Percentiles rank a stretch among this genome's conserved stretches.
These are phyloP conservation scores for Cordyceps farinosa DNA, from an alignment of 2,329 filamentous ascomycete species.

Conservation along the genomic window DNA sequence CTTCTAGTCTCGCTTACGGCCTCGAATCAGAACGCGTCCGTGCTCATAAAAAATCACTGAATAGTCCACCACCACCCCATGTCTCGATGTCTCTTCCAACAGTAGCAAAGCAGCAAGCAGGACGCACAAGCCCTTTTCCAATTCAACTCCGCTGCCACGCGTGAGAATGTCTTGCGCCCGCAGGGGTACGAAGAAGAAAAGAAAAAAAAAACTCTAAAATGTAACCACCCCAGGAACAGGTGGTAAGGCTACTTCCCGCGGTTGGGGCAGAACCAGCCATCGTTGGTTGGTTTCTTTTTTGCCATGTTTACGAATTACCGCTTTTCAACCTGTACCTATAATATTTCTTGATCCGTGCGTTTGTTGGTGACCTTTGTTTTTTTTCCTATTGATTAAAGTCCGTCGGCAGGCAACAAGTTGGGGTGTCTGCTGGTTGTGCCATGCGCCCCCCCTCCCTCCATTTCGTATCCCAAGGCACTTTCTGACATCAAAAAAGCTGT, in stretches of 20 bases:
- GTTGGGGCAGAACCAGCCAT: no score
- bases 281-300: neutral
- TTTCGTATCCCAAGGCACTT: neutral
- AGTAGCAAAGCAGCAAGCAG: no score
- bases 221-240: neutral
- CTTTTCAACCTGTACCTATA: neutral
- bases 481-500: neutral
- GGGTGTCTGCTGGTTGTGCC: no score
- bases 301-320: neutral
- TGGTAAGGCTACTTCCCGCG: no score
- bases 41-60: neutral
- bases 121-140: no score
- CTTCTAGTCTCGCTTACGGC: no score
- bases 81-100: no score
- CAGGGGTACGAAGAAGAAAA: neutral
- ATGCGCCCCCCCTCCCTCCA: neutral
- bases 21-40: neutral
- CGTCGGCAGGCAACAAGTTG: neutral
- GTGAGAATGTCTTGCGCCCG: slow-evolving; percentile 9
- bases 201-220: neutral
- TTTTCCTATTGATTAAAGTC: neutral
- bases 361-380: neutral
- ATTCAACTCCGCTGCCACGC: neutral
- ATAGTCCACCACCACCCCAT: no score
- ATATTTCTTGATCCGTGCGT: neutral